Evolutionary conservation across 2,329 filamentous ascomycete species (phyloP), one percentile per base, ranked within the genome.

Genomic region (Colletotrichum sp.): DNA sequence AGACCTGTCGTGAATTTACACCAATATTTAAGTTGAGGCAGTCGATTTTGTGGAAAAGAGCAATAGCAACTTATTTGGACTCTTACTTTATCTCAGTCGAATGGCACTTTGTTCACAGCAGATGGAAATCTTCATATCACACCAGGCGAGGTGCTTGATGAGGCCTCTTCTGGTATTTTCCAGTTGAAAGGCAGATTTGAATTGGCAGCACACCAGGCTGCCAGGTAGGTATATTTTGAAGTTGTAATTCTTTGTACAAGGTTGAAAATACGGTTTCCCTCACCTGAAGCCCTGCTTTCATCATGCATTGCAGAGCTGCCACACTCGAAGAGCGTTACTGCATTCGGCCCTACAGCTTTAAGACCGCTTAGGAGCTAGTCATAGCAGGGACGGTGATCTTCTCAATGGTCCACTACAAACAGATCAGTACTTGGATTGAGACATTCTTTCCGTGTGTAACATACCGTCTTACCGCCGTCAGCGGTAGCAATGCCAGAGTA

Each of bases 21-120:
- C 10, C 43, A 21, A 13, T 52, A 13, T 13, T 52, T 15, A 12
- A 52, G 10, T 52, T 5, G 12, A 13, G n/a, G 43, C 3, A 2
- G 6, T 21, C 10, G 10, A 52, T 5, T 52, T 21, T 13, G 18
- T 1, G 2, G 10, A 21, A 21, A 2, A 7, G 2, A 0, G 43
- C n/a, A 21, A 13, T 21, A 4, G 6, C 21, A 21, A 12, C 0
- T 9, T 6, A 5, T 7, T 21, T n/a, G n/a, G 0, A 7, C 2
- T 13, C 7, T 52, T 13, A 6, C 0, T 7, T 52, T 2, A 21
- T 52, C n/a, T 52, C 0, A 13, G n/a, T 52, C 10, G n/a, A 52
- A 13, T 21, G 10, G 10, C 10, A 52, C 0, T 6, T 21, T 13
- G 6, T 52, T 52, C n/a, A 21, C n/a, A 21, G 43, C 10, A 52